Conservation (phyloP, 2,329 filamentous ascomycete species). For the Aspergillus luchuensis region DNA sequence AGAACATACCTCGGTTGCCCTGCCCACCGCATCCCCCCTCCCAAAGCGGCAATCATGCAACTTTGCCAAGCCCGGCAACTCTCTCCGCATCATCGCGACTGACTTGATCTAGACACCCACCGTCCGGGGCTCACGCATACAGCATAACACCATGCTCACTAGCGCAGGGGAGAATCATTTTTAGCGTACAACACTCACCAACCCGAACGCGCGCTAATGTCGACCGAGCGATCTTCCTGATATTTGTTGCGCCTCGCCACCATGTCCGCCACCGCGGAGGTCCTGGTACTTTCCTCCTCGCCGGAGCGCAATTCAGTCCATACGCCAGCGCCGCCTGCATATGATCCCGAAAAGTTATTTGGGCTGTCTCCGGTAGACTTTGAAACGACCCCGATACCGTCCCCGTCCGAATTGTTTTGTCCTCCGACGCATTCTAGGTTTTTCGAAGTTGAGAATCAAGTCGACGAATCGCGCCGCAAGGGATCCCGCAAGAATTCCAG, state of each 20-base stretch:
- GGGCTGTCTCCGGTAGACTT: slow-evolving; percentile 22
- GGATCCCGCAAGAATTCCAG: slow-evolving; percentile 13
- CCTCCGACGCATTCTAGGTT: slow-evolving; percentile 29
- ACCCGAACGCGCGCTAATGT: not conserved
- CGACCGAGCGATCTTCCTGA: not conserved
- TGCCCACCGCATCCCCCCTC: slow-evolving; percentile 28
- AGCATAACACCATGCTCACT: not conserved
- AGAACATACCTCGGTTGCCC: slow-evolving; percentile 33
- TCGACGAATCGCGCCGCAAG: slow-evolving; percentile 5
- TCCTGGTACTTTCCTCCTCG: slow-evolving; percentile 47
- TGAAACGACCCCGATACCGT: slow-evolving; percentile 31
- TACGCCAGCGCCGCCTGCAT: slow-evolving; percentile 32
- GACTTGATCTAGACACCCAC: not conserved
- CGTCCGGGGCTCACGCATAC: not conserved
- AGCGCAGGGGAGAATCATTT: not conserved
- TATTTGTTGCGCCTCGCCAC: slow-evolving; percentile 17
- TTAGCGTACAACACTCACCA: not conserved
- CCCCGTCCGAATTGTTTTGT: slow-evolving; percentile 30
- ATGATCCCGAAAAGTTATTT: slow-evolving; percentile 18
- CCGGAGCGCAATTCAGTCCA: slow-evolving; percentile 36
- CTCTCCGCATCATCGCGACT: slow-evolving; percentile 4
- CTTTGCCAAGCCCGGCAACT: slow-evolving; percentile 36
- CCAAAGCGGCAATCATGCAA: slow-evolving; percentile 34
- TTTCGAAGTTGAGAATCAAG: slow-evolving; percentile 22
- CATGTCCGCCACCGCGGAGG: slow-evolving; percentile 42